These are phyloP conservation scores for Lunularia cruciata DNA, from an alignment of 225 moss, liverwort and hornwort genomes.

Conservation along the genomic window DNA sequence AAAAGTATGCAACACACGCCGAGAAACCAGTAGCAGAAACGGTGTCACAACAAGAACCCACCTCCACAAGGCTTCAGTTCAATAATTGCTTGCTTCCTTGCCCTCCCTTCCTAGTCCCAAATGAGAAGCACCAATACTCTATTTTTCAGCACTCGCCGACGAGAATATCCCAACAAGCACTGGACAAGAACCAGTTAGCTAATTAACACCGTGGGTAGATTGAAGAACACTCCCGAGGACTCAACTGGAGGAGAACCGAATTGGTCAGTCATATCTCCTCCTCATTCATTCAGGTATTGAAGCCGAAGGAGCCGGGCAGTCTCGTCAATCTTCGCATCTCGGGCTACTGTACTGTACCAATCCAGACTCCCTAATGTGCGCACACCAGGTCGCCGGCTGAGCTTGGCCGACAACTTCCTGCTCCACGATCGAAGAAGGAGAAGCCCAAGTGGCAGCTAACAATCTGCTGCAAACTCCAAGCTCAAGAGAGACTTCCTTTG, in stretches of 20 bases:
- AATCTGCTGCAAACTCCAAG: slow-evolving; percentile 20
- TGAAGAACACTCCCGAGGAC: neutral
- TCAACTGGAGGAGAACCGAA: neutral
- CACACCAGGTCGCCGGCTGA: neutral
- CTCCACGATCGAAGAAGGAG: slow-evolving; percentile 7
- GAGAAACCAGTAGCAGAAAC: neutral
- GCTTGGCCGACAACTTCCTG: slow-evolving; percentile 2
- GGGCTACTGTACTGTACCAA: neutral
- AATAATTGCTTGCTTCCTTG: neutral
- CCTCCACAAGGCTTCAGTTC: too few relatives aligned
- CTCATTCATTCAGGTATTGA: neutral
- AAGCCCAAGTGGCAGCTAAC: slow-evolving; percentile 18
- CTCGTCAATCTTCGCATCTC: neutral
- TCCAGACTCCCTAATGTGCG: neutral
- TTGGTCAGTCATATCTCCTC: neutral
- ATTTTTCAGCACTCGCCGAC: neutral
- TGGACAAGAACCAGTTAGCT: neutral
- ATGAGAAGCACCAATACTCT: neutral
- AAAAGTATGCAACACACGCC: neutral
- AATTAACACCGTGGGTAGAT: neutral
- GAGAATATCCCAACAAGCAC: neutral
- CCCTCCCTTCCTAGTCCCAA: neutral
- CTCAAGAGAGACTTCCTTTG: neutral
- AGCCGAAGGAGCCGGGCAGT: neutral
- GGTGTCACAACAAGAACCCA: neutral